phyloP scores from a whole-genome alignment of 75 land plant genomes.

The Sequoiadendron giganteum region DNA sequence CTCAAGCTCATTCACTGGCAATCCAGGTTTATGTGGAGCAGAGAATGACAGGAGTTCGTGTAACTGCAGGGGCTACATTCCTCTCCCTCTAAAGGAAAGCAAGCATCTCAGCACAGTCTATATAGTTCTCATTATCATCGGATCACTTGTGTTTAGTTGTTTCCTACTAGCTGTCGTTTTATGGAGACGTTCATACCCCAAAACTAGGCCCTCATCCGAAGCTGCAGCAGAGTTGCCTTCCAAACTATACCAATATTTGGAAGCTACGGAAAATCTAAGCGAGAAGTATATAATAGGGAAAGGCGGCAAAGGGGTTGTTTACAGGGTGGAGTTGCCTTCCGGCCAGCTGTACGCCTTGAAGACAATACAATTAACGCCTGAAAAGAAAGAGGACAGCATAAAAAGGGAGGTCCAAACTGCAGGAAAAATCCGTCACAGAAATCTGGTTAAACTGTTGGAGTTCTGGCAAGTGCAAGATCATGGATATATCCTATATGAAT shows the following conservation, averaged over 20 bases:
- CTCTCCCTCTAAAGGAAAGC: background rate
- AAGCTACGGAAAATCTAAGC: slow-evolving; percentile 50
- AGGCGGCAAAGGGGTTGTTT: slow-evolving; percentile 69
- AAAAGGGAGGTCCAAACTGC: slow-evolving; percentile 57
- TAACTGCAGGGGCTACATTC: background rate
- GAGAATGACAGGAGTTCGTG: background rate
- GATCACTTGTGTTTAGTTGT: background rate
- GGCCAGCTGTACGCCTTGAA: slow-evolving; percentile 55
- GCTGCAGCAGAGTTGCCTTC: slow-evolving; percentile 56
- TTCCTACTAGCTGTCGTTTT: background rate
- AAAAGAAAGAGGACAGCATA: slow-evolving; percentile 34
- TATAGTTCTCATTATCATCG: background rate
- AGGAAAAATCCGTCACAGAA: slow-evolving; percentile 58
- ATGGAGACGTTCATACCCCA: background rate
- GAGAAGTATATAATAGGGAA: slow-evolving; percentile 48
- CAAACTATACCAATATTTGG: slow-evolving; percentile 38
- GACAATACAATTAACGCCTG: slow-evolving; percentile 28
- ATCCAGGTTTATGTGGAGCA: slow-evolving; percentile 44
- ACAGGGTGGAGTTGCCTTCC: slow-evolving; percentile 43
- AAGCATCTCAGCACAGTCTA: background rate
- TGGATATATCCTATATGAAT: too few species aligned
- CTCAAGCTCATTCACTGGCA: slow-evolving; percentile 52
- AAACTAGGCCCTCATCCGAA: background rate
- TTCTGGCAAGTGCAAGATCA: slow-evolving; percentile 52
- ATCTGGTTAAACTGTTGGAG: slow-evolving; percentile 57